Evolutionary conservation across 148 eudicot species (phyloP).

Genomic region (Camellia lanceoleosa): DNA sequence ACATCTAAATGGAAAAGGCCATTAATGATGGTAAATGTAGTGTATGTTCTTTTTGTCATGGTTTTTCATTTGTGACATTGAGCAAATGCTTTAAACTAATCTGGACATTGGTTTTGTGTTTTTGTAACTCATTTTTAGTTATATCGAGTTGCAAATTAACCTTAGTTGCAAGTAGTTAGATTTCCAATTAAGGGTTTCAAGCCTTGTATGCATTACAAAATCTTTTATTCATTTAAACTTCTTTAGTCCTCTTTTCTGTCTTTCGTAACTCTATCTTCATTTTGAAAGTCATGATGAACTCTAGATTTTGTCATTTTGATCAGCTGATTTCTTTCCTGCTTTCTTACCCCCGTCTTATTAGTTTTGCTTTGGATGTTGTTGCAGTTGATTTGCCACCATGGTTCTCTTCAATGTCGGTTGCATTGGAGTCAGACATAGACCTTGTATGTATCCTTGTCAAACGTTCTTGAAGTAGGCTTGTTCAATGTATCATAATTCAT

Average conservation of each 20-base stretch:
- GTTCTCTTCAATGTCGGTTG: conserved; percentile 73
- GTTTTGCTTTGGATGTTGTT: conserved; percentile 15
- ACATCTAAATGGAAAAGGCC: neutral
- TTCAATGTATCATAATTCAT: neutral
- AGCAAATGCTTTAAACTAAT: conserved; percentile 1
- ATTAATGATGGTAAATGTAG: neutral
- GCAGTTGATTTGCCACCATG: conserved; percentile 92
- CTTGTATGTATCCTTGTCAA: conserved; percentile 59
- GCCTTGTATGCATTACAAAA: neutral
- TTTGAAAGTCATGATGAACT: neutral
- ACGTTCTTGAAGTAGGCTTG: neutral
- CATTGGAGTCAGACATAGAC: conserved; percentile 72
- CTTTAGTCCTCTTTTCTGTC: neutral
- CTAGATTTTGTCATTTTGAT: neutral
- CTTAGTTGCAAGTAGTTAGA: neutral
- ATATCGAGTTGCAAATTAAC: neutral
- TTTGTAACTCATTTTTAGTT: neutral
- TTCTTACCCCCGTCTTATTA: neutral
- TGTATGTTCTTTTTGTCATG: neutral
- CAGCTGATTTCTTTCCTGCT: neutral
- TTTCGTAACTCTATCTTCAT: neutral
- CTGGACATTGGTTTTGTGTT: neutral
- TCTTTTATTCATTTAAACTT: neutral
- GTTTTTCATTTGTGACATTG: neutral
- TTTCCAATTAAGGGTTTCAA: neutral